Base-by-base conservation (phyloP, 768 basidiomycete species). In the Russula griseocarnosa region DNA sequence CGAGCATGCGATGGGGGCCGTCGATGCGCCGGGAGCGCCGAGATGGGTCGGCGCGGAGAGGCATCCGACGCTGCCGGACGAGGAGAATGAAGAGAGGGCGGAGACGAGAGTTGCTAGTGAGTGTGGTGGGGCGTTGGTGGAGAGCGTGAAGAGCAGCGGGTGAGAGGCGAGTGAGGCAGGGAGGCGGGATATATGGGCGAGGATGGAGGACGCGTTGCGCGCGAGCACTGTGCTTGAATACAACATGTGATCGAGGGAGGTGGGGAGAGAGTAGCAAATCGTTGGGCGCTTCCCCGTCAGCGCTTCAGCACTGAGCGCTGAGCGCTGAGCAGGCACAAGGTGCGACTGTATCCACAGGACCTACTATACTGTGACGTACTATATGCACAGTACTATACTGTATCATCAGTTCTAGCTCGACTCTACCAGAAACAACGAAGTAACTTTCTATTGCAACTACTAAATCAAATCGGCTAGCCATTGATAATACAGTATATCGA, bases 141-240 rank as follows among this genome's bases (percentile, higher is more conserved):
- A 83, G 32, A 85, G 76, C 0, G 83, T 65, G 59, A 82, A 86
- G 3, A 85, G 70, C n/a, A 84, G 70, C 0, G 79, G 76, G 62
- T 78, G 60, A 3, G 62, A 38, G 2, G 52, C 8, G 56, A 69
- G 66, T 20, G 55, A 44, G 13, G 53, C 51, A 28, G 67, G 67
- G 26, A 68, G 61, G 30, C 55, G 55, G 6, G 53, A 52, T n/a
- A 67, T 49, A 30, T 58, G 56, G 10, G 51, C 42, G n/a, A 58
- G 44, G 44, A 68, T 42, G 42, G 65, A 58, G 5, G 58, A 38
- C 16, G 66, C 42, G 38, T 40, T 68, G 18, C 62, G 66, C 16
- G 67, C 62, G 18, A 68, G 50, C 28, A 67, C 38, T 13, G 67
- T 68, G 44, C 53, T 63, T 3, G 61, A 55, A 47, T 63, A 60